Evolutionary conservation across 1,139 yeast species (phyloP), one percentile per base, ranked within the genome.

Genomic region (Suhomyces anneliseae): DNA sequence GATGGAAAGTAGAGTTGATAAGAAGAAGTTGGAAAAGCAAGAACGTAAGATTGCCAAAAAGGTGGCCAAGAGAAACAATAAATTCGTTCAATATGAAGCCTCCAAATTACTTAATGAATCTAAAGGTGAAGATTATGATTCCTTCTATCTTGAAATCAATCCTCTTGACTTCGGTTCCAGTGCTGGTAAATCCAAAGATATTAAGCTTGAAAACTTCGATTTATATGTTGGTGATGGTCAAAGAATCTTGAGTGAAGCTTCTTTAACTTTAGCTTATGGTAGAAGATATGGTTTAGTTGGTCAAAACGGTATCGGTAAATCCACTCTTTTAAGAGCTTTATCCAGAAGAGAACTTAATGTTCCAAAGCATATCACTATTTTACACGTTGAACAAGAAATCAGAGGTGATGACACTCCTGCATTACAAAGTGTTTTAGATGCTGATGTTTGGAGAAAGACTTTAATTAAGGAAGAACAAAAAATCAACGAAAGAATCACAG

Each of bases 261-360:
- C 92, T 24, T 78, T 93, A 54, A 85, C 96, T 0, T 78, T 93
- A 56, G 85, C 97, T 34, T 85, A 86, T 63, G 99, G 99, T 46
- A 90, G 90, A 69, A 81, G 99, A 66, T 93, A 93, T 58, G 99
- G 99, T 82, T 75, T 93, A 49, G 96, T 93, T 40, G 99, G 99
- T 69, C 96, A 92, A 65, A 93, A 93, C 72, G 99, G 99, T 90
- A 90, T 95, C 59, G 99, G 99, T 85, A 93, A 93, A 66, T 92
- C 98, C 38, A 93, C 99, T 0, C 73, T 93, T 48, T 76, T 93
- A 60, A 79, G 90, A 58, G 99, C 99, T 0, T 74, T 93, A 45
- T 86, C 97, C 0, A 82, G 95, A 66, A 86, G 99, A 79, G 99
- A 93, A 65, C 76, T 93, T 56, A 83, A 90, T 49, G 87, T 93